phyloP scores from a whole-genome alignment of 805 yeast species.

The Starmerella lactis-condensi region DNA sequence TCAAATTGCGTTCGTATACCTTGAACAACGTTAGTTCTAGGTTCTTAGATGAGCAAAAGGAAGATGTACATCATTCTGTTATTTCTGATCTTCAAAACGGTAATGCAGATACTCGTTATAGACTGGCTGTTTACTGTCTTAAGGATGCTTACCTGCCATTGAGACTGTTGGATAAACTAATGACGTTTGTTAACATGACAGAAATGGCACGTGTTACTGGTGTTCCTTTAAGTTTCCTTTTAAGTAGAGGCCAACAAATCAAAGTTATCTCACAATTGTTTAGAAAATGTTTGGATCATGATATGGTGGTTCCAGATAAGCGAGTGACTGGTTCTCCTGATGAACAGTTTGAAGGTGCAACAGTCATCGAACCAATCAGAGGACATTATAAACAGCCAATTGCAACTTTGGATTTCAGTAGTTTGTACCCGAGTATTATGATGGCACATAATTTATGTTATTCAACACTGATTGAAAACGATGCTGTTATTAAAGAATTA shows the following conservation, averaged over 20 bases:
- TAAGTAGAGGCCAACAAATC: slow-evolving; percentile 91
- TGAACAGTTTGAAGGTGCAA: slow-evolving; percentile 95
- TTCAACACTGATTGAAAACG: slow-evolving; percentile 48
- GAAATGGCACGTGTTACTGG: slow-evolving; percentile 99
- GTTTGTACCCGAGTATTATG: slow-evolving; percentile 94
- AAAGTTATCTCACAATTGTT: slow-evolving; percentile 90
- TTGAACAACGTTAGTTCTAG: slow-evolving; percentile 89
- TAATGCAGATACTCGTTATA: slow-evolving; percentile 73
- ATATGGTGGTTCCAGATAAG: slow-evolving; percentile 80
- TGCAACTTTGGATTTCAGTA: slow-evolving; percentile 93
- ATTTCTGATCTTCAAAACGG: slow-evolving; percentile 91
- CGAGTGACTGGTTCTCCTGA: slow-evolving; percentile 62
- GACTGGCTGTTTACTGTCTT: slow-evolving; percentile 90
- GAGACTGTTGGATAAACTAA: slow-evolving; percentile 71
- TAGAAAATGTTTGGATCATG: slow-evolving; percentile 74
- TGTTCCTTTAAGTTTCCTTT: slow-evolving; percentile 78
- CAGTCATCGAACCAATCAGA: slow-evolving; percentile 89
- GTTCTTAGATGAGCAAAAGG: slow-evolving; percentile 87
- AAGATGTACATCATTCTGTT: slow-evolving; percentile 93
- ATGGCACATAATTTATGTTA: slow-evolving; percentile 97
- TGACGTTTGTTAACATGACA: slow-evolving; percentile 92
- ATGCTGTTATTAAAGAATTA: too few species aligned
- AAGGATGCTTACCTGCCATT: slow-evolving; percentile 90
- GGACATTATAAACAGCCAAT: slow-evolving; percentile 96
- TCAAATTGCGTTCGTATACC: slow-evolving; percentile 84